These are phyloP conservation scores for Stephania japonica DNA, from an alignment of 164 flowering plant genomes.

Conservation along the genomic window DNA sequence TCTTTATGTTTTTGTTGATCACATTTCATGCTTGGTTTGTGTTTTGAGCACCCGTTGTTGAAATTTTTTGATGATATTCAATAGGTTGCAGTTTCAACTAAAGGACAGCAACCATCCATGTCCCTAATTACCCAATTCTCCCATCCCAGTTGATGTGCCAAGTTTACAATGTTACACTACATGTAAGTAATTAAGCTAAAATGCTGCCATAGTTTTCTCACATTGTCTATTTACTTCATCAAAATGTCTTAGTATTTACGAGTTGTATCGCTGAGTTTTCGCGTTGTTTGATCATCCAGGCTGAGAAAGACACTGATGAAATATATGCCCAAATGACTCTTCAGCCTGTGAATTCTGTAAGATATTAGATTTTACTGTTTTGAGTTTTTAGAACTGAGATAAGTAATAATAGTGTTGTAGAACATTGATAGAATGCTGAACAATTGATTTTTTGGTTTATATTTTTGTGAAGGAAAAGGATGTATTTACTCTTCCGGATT, in stretches of 20 bases:
- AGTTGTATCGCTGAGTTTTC: not conserved
- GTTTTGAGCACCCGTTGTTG: not conserved
- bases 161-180: constrained; percentile 91
- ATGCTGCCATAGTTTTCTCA: not conserved
- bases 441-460: not conserved
- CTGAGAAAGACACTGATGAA: constrained; percentile 96
- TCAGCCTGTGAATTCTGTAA: constrained; percentile 88
- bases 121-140: constrained; percentile 90
- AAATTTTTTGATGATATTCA: not conserved
- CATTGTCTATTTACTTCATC: not conserved
- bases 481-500: constrained; percentile 65
- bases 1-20: not conserved
- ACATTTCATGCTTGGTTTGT: not conserved
- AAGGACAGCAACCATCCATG: constrained; percentile 68
- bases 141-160: constrained; percentile 89
- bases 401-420: no score
- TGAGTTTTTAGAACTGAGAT: no score
- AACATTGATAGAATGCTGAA: not conserved
- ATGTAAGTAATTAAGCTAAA: constrained; percentile 49
- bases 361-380: constrained; percentile 18
- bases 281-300: constrained; percentile 34
- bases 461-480: constrained; percentile 61
- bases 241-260: not conserved
- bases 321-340: constrained; percentile 98
- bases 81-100: constrained; percentile 96